Conservation (phyloP, 129 eudicot species). For the Solidago caesia region DNA sequence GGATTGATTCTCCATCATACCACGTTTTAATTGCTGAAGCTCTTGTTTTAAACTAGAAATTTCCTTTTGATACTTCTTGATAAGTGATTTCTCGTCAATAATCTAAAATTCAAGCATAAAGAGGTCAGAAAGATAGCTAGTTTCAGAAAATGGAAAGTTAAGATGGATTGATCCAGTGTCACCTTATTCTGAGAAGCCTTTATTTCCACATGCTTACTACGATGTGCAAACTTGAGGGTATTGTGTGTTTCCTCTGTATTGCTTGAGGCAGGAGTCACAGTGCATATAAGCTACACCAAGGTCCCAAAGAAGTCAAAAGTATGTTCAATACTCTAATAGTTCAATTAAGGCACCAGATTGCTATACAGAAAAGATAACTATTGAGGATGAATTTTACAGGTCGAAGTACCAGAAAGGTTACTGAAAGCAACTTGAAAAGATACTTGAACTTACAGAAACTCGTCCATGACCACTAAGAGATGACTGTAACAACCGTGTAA, state of each 20-base stretch:
- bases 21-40: slow-evolving; percentile 74
- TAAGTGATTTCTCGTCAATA: slow-evolving; percentile 85
- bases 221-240: slow-evolving; percentile 79
- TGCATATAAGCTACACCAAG: slow-evolving; percentile 74
- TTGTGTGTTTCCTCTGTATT: slow-evolving; percentile 86
- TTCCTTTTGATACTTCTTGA: slow-evolving; percentile 81
- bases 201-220: slow-evolving; percentile 76
- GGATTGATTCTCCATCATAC: slow-evolving; percentile 55
- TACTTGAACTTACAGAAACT: slow-evolving; percentile 66
- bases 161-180: slow-evolving; percentile 16
- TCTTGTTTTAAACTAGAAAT: slow-evolving; percentile 71
- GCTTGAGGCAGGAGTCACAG: slow-evolving; percentile 86
- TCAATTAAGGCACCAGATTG: background rate
- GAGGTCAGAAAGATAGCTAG: slow-evolving; percentile 26
- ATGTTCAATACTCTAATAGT: slow-evolving; percentile 6
- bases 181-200: slow-evolving; percentile 85
- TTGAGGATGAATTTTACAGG: slow-evolving; percentile 5
- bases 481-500: slow-evolving; percentile 79
- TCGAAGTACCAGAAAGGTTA: slow-evolving; percentile 19
- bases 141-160: background rate
- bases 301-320: slow-evolving; percentile 19
- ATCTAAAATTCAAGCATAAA: slow-evolving; percentile 42
- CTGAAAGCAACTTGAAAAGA: background rate
- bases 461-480: slow-evolving; percentile 96
- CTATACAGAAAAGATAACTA: slow-evolving; percentile 4